A percentile compares a stretch with the other conserved stretches of the same genome.
Conservation (phyloP, 495 filamentous ascomycete species). For the Lasiosphaeria hispida region DNA sequence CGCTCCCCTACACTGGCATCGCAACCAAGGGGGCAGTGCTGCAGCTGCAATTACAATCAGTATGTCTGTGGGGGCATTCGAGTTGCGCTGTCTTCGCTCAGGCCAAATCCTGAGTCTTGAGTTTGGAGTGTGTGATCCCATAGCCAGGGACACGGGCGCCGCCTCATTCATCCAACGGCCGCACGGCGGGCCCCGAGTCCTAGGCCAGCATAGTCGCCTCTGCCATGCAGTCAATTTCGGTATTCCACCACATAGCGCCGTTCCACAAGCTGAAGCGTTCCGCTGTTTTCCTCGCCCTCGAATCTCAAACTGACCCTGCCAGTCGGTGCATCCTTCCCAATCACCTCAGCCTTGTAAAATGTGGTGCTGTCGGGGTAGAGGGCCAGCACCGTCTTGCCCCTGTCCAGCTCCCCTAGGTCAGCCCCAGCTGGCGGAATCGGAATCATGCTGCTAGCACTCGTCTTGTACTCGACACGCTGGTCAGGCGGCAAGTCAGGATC, state of each 20-base stretch:
- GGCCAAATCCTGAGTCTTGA: too few relatives aligned
- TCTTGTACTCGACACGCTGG: constrained; percentile 71
- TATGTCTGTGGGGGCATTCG: too few relatives aligned
- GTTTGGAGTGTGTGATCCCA: too few relatives aligned
- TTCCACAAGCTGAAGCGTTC: constrained; percentile 74
- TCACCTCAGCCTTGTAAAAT: constrained; percentile 95
- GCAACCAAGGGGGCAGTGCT: too few relatives aligned
- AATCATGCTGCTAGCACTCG: constrained; percentile 76
- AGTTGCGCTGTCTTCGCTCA: too few relatives aligned
- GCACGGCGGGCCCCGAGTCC: constrained; percentile 1
- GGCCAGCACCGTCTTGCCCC: constrained; percentile 77
- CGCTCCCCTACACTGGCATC: too few relatives aligned
- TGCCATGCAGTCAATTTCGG: constrained; percentile 20
- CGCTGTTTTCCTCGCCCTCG: constrained; percentile 81
- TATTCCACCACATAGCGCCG: constrained; percentile 78
- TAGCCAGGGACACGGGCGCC: too few relatives aligned
- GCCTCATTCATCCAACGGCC: neutral
- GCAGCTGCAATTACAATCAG: too few relatives aligned
- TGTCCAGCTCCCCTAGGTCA: constrained; percentile 66
- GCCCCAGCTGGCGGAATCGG: constrained; percentile 59
- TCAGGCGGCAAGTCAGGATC: constrained; percentile 75
- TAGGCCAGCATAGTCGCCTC: too few relatives aligned
- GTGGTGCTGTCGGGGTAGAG: constrained; percentile 91
- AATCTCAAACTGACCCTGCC: constrained; percentile 66
- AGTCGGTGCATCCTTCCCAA: constrained; percentile 57